Conservation (phyloP, 164 flowering plant genomes). For the Annona squamosa region DNA sequence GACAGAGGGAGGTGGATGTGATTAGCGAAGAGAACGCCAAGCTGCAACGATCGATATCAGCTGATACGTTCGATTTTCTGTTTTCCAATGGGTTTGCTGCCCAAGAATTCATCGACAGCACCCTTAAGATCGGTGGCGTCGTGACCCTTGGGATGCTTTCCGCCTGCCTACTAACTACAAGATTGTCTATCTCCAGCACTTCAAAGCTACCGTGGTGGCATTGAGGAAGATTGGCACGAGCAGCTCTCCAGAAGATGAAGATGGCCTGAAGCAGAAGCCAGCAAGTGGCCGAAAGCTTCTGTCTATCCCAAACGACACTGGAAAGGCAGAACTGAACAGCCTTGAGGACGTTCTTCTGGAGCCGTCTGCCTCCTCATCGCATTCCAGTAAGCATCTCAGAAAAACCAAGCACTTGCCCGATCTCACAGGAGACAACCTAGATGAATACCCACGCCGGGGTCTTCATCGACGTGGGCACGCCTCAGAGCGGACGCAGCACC, state of each 20-base stretch:
- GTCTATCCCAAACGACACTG: constrained; percentile 17
- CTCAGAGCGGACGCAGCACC: constrained; percentile 7
- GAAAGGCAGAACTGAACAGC: constrained; percentile 44
- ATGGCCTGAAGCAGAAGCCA: background rate
- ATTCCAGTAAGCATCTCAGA: constrained; percentile 29
- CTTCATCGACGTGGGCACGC: constrained; percentile 48
- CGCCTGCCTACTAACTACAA: constrained; percentile 35
- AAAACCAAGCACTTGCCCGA: constrained; percentile 58
- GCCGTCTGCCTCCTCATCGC: constrained; percentile 46
- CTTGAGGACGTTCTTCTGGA: constrained; percentile 76
- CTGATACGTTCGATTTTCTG: constrained; percentile 32
- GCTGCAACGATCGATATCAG: constrained; percentile 24
- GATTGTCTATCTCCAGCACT: constrained; percentile 44
- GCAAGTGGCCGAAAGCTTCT: constrained; percentile 21
- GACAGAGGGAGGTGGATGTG: constrained; percentile 17
- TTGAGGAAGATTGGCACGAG: constrained; percentile 28
- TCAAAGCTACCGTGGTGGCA: constrained; percentile 37
- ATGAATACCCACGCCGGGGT: constrained; percentile 53
- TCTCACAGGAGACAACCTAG: constrained; percentile 48
- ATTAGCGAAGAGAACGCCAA: constrained; percentile 23
- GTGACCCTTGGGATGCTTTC: constrained; percentile 18
- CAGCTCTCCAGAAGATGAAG: background rate
- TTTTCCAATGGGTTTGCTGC: constrained; percentile 16
- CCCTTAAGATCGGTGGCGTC: constrained; percentile 47
- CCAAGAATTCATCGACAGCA: constrained; percentile 34